These are phyloP conservation scores for Stephania japonica DNA, from an alignment of 164 flowering plant species.

Conservation along the genomic window DNA sequence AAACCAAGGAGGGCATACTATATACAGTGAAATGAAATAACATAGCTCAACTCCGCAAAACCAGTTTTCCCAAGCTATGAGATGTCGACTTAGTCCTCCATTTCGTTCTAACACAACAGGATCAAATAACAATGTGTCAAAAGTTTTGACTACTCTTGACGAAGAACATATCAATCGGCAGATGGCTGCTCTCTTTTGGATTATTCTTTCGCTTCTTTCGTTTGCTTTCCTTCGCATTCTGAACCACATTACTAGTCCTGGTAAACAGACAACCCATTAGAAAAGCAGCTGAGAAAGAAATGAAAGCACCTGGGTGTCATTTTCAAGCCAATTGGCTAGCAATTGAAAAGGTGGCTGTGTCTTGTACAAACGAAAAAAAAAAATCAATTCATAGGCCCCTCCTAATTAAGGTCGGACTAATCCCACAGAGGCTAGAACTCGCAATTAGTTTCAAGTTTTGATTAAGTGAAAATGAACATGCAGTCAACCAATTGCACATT, in stretches of 20 bases:
- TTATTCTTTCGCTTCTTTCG: conserved; percentile 52
- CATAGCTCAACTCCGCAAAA: not conserved
- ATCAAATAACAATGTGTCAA: conserved; percentile 13
- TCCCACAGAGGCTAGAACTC: too few species aligned
- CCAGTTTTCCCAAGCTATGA: not conserved
- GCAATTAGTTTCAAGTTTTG: too few species aligned
- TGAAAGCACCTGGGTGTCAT: not conserved
- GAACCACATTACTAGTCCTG: conserved; percentile 31
- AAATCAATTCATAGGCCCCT: too few species aligned
- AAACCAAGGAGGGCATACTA: too few species aligned
- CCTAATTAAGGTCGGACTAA: too few species aligned
- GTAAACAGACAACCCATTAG: not conserved
- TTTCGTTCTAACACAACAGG: conserved; percentile 3
- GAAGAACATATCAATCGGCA: conserved; percentile 65
- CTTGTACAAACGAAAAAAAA: too few species aligned
- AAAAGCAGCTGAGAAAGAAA: not conserved
- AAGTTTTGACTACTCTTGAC: conserved; percentile 37
- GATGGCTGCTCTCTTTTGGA: conserved; percentile 35
- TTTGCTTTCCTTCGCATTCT: conserved; percentile 15
- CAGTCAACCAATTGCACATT: too few species aligned
- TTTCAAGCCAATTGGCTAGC: too few species aligned
- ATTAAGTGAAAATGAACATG: too few species aligned
- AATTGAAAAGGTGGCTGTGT: too few species aligned
- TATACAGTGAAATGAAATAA: too few species aligned
- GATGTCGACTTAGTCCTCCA: too few species aligned